Evolutionary conservation across 805 yeast genomes (phyloP).

Genomic region (Monosporozyma aerobia): DNA sequence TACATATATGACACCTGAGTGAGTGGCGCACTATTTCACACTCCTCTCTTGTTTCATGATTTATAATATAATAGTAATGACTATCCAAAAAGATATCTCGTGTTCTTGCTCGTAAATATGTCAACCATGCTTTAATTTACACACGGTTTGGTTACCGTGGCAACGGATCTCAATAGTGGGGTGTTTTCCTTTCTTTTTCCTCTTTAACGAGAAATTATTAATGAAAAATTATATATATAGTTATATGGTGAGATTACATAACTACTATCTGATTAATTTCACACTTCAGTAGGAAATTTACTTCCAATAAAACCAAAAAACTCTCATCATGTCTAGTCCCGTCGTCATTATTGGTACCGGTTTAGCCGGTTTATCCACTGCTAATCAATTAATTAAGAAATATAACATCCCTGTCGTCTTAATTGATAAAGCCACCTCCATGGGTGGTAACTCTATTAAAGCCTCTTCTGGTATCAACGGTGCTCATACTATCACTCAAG

Average conservation of each 20-base stretch:
- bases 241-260: not conserved
- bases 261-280: too few species aligned
- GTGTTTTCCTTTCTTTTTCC: not conserved
- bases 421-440: constrained; percentile 39
- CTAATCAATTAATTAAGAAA: constrained; percentile 31
- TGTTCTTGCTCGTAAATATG: not conserved
- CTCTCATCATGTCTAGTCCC: constrained; percentile 5
- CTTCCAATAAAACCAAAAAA: too few species aligned
- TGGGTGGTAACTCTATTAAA: constrained; percentile 54
- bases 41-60: not conserved
- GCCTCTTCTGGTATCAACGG: constrained; percentile 65
- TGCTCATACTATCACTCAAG: constrained; percentile 57
- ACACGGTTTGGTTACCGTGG: not conserved
- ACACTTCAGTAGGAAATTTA: too few species aligned
- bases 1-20: not conserved
- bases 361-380: constrained; percentile 44
- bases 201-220: not conserved
- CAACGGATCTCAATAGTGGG: not conserved
- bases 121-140: too few species aligned
- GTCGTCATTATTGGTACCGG: constrained; percentile 49
- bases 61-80: not conserved
- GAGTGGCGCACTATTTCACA: not conserved
- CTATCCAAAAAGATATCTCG: not conserved
- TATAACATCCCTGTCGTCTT: constrained; percentile 35
- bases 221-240: not conserved